Base-by-base conservation (phyloP, 1,284 basidiomycete species). In the Rhizoctonia solani region DNA sequence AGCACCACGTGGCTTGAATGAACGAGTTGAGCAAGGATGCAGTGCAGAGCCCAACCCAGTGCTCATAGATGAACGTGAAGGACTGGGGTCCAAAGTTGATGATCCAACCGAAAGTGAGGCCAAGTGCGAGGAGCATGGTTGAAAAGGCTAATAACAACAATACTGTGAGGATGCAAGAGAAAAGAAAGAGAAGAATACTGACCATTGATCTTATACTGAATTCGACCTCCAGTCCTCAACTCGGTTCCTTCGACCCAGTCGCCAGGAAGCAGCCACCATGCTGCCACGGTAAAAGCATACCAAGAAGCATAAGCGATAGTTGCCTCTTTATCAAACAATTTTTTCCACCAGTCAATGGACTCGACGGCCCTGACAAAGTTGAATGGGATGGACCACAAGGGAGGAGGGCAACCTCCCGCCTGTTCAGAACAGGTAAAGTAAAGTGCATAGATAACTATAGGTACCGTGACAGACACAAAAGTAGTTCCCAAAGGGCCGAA, bases 141-240 rank as follows among this genome's bases (percentile, higher is more conserved):
- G 91, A 84, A 75, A 98, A 91, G 0, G 93, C 96, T 96, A 72
- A 21, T 14, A n/a, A n/a, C 13, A 37, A 30, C 32, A 19, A 47
- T 27, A 34, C 16, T 23, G 30, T 66, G 39, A 25, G 9, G 25
- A 9, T 50, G 5, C 54, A 34, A 55, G 21, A 68, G 54, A 30
- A 67, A 14, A 69, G 37, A 42, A 69, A 0, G 6, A 11, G n/a
- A n/a, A n/a, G n/a, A n/a, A n/a, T n/a, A 72, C 80, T 68, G 66
- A 95, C 95, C 95, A 80, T 99, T 99, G 74, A 98, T 94, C 79
- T 93, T 98, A 83, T 99, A 99, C 69, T 81, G 80, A 75, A 90
- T 87, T 72, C 83, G 87, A 65, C 81, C 81, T 0, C 96, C 96
- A 44, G 88, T 89, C 47, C 97, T 83, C 72, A 98, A 78, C 21